phyloP scores from a whole-genome alignment of 2,329 filamentous ascomycete species.

The Hansfordia pulvinata region DNA sequence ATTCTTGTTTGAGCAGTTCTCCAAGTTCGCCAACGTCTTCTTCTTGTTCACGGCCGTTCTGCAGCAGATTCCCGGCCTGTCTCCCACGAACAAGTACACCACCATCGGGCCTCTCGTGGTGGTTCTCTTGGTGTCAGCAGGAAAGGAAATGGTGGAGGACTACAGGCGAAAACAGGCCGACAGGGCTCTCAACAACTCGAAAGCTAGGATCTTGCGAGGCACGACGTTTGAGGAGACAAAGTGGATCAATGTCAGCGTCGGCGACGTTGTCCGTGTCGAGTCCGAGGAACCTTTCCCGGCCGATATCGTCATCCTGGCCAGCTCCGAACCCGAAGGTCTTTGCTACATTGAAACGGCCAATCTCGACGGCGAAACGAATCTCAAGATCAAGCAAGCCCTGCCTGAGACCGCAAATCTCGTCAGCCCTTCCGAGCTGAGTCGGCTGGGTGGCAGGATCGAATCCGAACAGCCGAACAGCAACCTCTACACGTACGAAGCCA shows the following conservation, averaged over 20 bases:
- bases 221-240: constrained; percentile 75
- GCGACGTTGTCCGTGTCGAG: constrained; percentile 84
- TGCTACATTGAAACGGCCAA: constrained; percentile 99
- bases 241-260: constrained; percentile 89
- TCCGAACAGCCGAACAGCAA: constrained; percentile 98
- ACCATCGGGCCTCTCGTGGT: constrained; percentile 90
- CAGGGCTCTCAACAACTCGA: constrained; percentile 75
- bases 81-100: constrained; percentile 88
- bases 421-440: constrained; percentile 71
- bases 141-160: constrained; percentile 90
- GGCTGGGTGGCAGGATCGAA: constrained; percentile 72
- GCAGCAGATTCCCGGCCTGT: constrained; percentile 90
- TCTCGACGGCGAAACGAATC: constrained; percentile 90
- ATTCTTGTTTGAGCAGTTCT: constrained; percentile 96
- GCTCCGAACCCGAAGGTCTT: constrained; percentile 90
- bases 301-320: constrained; percentile 82
- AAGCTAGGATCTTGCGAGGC: constrained; percentile 69
- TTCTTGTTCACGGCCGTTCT: constrained; percentile 94
- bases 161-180: constrained; percentile 82
- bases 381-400: constrained; percentile 96
- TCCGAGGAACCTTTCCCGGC: constrained; percentile 93
- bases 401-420: constrained; percentile 85
- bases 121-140: constrained; percentile 85
- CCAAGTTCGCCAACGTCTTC: constrained; percentile 97
- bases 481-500: constrained; percentile 95